Evolutionary conservation across 2,329 filamentous ascomycete genomes (phyloP).

Genomic region (Fusarium sp.): DNA sequence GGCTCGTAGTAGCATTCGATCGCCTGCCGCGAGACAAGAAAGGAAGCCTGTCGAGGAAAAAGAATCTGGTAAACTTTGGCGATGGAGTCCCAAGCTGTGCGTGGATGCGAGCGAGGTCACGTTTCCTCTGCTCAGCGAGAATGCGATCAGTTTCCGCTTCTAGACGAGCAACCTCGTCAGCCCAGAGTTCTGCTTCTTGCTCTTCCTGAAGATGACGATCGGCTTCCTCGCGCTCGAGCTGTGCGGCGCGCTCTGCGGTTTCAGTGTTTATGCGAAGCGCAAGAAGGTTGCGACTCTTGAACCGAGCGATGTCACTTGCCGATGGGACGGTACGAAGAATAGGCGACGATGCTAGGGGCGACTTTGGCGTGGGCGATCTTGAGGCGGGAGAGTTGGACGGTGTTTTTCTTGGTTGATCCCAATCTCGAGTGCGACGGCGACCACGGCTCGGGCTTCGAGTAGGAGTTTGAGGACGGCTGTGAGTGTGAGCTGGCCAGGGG

Average conservation of each 20-base stretch:
- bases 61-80: conserved; percentile 48
- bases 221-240: conserved; percentile 32
- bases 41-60: conserved; percentile 62
- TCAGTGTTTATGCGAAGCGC: conserved; percentile 38
- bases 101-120: conserved; percentile 60
- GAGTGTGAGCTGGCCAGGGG: conserved; percentile 20
- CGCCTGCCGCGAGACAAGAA: conserved; percentile 58
- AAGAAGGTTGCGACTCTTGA: conserved; percentile 38
- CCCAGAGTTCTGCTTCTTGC: conserved; percentile 47
- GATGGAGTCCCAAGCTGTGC: conserved; percentile 54
- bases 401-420: conserved; percentile 7
- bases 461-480: conserved; percentile 1
- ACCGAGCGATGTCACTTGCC: conserved; percentile 38
- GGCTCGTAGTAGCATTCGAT: conserved; percentile 49
- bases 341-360: conserved; percentile 22
- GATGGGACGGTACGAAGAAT: conserved; percentile 32
- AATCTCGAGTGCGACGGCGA: conserved; percentile 24
- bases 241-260: conserved; percentile 32
- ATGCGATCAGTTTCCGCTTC: conserved; percentile 62
- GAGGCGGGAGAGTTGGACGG: conserved; percentile 13
- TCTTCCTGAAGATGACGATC: conserved; percentile 30
- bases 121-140: conserved; percentile 62
- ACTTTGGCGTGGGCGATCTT: conserved; percentile 8
- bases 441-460: conserved; percentile 21
- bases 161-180: conserved; percentile 56